Evolutionary conservation across 805 yeast genomes (phyloP), one percentile per base, ranked within the genome.

Genomic region (Yarrowia sp.): DNA sequence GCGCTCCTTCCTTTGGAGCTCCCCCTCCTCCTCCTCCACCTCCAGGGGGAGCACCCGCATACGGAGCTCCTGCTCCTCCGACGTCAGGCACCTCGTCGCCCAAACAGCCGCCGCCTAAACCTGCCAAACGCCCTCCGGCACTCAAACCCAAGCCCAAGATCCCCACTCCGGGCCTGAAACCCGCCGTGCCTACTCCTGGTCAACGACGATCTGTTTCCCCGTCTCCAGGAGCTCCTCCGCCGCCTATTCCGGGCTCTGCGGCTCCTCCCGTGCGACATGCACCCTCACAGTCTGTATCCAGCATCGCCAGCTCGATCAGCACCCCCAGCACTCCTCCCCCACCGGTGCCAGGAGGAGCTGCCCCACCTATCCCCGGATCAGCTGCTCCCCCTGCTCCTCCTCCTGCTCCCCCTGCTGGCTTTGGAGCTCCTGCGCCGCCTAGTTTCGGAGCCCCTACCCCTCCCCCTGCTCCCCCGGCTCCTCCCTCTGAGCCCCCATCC

Each of bases 401-500:
- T 38, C 63, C 69, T 59, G 61, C 63, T 8, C 70, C 72, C 19
- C 53, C 72, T 1, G 45, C 71, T 26, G 50, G 69, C 5, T 56
- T 70, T 32, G 72, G 65, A 22, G 69, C 46, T 35, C 71, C 61
- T 42, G 59, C 66, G 41, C 46, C 70, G 16, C 56, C 71, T 11
- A 65, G 45, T 15, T 53, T 45, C 41, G 46, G 56, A 48, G 36
- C 74, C 43, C 58, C 58, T 9, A n/a, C 70, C 32, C 43, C 69
- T 48, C 53, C 67, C 69, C n/a, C 69, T 61, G 65, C 74, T 14
- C 72, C 70, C n/a, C 59, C 71, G 8, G 53, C 72, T 35, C 61
- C 73, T 11, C 40, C 70, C 11, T 69, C 72, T 8, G 69, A 72
- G 41, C 69, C 75, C 0, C 73, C 73, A 4, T 69, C 74, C 11